phyloP scores from a whole-genome alignment of 2,329 filamentous ascomycete species.

The Colletotrichum salicis region DNA sequence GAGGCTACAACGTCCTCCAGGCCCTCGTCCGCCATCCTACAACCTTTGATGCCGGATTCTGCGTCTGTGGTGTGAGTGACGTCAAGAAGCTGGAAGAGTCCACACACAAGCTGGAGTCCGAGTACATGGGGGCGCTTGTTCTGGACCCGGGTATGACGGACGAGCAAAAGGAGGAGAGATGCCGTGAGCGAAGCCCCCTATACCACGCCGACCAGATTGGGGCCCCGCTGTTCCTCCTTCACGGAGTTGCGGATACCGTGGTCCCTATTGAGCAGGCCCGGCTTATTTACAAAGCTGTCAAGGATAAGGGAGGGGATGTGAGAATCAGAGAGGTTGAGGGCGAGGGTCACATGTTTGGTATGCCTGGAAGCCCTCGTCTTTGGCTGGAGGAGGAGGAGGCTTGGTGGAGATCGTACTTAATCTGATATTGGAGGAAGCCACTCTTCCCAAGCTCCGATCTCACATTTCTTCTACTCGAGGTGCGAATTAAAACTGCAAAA shows the following conservation, averaged over 20 bases:
- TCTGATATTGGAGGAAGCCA: background rate
- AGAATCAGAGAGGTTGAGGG: conserved; percentile 58
- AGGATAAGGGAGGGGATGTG: conserved; percentile 53
- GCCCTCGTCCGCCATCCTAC: conserved; percentile 57
- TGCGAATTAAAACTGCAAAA: too few relatives aligned
- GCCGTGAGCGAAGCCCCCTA: conserved; percentile 59
- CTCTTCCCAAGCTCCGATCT: too few relatives aligned
- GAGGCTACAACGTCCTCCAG: conserved; percentile 65
- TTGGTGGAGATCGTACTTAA: conserved; percentile 56
- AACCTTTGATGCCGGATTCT: conserved; percentile 60
- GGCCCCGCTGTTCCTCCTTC: conserved; percentile 64
- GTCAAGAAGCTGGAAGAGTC: conserved; percentile 55
- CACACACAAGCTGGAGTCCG: conserved; percentile 67
- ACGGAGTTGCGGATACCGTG: conserved; percentile 65
- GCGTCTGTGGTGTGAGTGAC: conserved; percentile 62
- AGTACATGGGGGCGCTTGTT: conserved; percentile 60
- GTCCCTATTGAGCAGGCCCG: conserved; percentile 68
- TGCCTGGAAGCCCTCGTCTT: conserved; percentile 50
- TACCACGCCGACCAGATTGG: conserved; percentile 59
- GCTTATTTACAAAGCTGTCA: conserved; percentile 60
- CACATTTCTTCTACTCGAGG: too few relatives aligned
- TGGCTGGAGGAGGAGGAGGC: conserved; percentile 57
- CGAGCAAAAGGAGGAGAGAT: conserved; percentile 53
- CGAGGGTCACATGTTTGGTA: conserved; percentile 62
- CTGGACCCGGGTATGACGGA: conserved; percentile 47